Base-by-base conservation (phyloP, 352 stramenopile species). In the Pythium plurisporium region DNA sequence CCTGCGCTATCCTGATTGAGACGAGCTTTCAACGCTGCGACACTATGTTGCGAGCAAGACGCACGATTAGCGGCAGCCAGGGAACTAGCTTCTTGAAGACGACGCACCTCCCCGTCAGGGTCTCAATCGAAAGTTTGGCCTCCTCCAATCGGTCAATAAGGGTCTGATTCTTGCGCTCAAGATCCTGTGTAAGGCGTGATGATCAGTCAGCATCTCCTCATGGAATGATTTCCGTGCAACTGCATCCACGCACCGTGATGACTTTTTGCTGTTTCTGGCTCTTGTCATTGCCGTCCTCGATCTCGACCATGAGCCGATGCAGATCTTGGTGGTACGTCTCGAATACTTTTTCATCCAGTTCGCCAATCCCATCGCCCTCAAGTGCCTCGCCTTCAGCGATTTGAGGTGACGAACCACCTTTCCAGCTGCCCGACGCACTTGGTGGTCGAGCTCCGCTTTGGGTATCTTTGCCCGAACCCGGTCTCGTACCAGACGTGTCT, bases 1-100 rank as follows among this genome's bases (percentile, higher is more conserved):
- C 79, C 76, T 27, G 74, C 79, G 38, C 70, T 89, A 44, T 89
- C 79, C 36, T 92, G 82, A 29, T 89, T 87, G 25, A 90, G 55
- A 0, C 76, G 65, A 41, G 81, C 70, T 62, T 90, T 92, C 12
- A 90, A 54, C 20, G 79, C 74, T n/a, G 78, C 77, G 12, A 90
- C 74, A 48, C 82, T 91, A 38, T 37, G 9, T n/a, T n/a, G n/a
- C n/a, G n/a, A 9, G n/a, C n/a, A 26, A 23, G 5, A 44, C 26
- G 17, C 38, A 44, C 38, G 27, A 29, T 33, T 4, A 6, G 27
- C 15, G 42, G 20, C 4, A 31, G 42, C 5, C n/a, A 29, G 20
- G 33, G 41, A 25, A 26, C 2, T 15, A 20, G 25, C 15, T 12
- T 36, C 10, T 4, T 19, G 34, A 11, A 17, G 19, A 23, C 25